A percentile compares a stretch with the other conserved stretches of the same genome.
These are phyloP conservation scores for Aureobasidium pullulans DNA, from an alignment of 2,329 filamentous ascomycete genomes.

Conservation along the genomic window DNA sequence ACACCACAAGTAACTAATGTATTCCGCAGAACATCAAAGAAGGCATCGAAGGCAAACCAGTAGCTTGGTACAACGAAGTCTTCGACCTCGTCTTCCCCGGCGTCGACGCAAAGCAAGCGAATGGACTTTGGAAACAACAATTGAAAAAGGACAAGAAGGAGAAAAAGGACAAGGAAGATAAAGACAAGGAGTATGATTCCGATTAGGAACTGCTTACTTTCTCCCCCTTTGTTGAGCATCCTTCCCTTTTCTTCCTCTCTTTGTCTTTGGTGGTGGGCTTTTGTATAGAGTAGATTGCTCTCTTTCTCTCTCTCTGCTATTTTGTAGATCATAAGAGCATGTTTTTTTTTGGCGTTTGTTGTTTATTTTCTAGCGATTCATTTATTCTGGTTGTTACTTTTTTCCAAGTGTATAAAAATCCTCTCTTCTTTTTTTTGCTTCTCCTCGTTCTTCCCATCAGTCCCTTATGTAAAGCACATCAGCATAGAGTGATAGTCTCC, in stretches of 20 bases:
- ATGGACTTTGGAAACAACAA: constrained; percentile 61
- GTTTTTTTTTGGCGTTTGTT: neutral
- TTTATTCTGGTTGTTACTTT: neutral
- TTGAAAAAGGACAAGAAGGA: constrained; percentile 50
- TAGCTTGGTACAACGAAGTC: constrained; percentile 89
- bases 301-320: neutral
- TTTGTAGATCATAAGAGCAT: neutral
- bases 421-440: no score
- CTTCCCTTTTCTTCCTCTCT: neutral
- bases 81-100: constrained; percentile 85
- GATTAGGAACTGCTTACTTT: neutral
- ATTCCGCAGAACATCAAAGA: constrained; percentile 84
- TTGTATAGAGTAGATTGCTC: neutral
- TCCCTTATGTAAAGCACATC: no score
- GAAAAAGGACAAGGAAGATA: constrained; percentile 21
- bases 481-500: no score
- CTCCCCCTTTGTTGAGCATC: no score
- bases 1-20: neutral
- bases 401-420: neutral
- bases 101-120: constrained; percentile 66
- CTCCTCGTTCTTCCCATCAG: no score
- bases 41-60: constrained; percentile 83
- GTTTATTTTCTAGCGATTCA: neutral
- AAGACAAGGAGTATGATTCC: constrained; percentile 1
- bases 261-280: no score